These are phyloP conservation scores for Umbelopsis ramanniana DNA, from an alignment of 192 early-diverging fungal genomes.

Conservation along the genomic window DNA sequence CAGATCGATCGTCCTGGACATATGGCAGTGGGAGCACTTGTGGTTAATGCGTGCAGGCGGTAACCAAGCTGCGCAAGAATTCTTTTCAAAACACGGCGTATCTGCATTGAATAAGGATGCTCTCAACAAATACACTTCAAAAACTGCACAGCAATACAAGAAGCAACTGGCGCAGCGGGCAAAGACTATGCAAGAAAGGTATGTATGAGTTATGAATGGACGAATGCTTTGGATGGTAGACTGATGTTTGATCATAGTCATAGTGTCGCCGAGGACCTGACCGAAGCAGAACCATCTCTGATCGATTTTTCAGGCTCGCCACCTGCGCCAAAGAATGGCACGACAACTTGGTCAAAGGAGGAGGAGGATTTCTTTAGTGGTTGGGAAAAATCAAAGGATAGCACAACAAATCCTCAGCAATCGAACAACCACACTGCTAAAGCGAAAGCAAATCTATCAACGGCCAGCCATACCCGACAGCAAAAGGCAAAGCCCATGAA, in stretches of 20 bases:
- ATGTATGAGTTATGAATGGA: constrained; percentile 9
- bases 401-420: constrained; percentile 25
- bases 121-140: constrained; percentile 83
- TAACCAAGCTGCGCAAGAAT: constrained; percentile 80
- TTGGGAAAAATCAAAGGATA: not conserved
- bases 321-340: not conserved
- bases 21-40: constrained; percentile 95
- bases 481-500: constrained; percentile 81
- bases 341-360: not conserved
- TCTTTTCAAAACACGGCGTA: constrained; percentile 78
- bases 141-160: constrained; percentile 82
- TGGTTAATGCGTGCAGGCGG: constrained; percentile 91
- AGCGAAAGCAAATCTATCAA: constrained; percentile 56
- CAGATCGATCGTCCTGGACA: constrained; percentile 85
- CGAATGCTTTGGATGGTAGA: not conserved
- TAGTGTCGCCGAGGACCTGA: constrained; percentile 27
- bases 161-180: constrained; percentile 74
- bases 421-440: constrained; percentile 31
- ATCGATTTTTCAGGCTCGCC: not conserved
- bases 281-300: constrained; percentile 14
- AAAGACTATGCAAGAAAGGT: constrained; percentile 63
- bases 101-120: constrained; percentile 67
- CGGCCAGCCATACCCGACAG: not conserved
- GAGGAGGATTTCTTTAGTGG: constrained; percentile 17
- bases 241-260: not conserved